Evolutionary conservation across 257 asterid species (phyloP).

Genomic region (Solanum appendiculatum): DNA sequence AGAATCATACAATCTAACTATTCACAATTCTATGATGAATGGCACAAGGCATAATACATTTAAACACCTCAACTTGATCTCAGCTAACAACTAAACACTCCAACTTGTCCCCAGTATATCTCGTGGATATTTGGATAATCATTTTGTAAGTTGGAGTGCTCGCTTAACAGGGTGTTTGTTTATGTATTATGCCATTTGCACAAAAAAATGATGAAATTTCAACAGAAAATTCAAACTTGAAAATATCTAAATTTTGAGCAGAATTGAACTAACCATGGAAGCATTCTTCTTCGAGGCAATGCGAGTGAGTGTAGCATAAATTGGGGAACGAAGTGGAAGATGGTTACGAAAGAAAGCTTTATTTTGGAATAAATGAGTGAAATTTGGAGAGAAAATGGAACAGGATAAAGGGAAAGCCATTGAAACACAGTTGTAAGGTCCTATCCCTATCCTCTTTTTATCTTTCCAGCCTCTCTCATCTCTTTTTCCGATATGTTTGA

Average conservation of each 20-base stretch:
- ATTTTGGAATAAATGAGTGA: neutral
- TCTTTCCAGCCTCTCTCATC: neutral
- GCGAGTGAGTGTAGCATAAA: slow-evolving; percentile 22
- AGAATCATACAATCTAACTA: neutral
- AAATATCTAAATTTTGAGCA: neutral
- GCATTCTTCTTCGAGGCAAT: slow-evolving; percentile 24
- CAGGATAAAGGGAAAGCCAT: slow-evolving; percentile 54
- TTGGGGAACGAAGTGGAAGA: slow-evolving; percentile 4
- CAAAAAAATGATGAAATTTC: neutral
- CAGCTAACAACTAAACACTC: too few species aligned
- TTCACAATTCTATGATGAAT: neutral
- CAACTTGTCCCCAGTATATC: too few species aligned
- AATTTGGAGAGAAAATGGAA: slow-evolving; percentile 14
- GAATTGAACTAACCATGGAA: slow-evolving; percentile 32
- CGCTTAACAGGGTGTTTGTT: neutral
- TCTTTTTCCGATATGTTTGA: too few species aligned
- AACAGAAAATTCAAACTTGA: neutral
- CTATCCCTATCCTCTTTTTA: slow-evolving; percentile 37
- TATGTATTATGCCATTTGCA: neutral
- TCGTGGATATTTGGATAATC: too few species aligned
- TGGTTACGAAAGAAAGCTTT: slow-evolving; percentile 6
- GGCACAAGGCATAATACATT: neutral
- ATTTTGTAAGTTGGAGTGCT: neutral
- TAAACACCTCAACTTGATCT: neutral
- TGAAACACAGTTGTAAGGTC: slow-evolving; percentile 25